These are phyloP conservation scores for Tilletia walkeri DNA, from an alignment of 1,284 basidiomycete species.

Conservation along the genomic window DNA sequence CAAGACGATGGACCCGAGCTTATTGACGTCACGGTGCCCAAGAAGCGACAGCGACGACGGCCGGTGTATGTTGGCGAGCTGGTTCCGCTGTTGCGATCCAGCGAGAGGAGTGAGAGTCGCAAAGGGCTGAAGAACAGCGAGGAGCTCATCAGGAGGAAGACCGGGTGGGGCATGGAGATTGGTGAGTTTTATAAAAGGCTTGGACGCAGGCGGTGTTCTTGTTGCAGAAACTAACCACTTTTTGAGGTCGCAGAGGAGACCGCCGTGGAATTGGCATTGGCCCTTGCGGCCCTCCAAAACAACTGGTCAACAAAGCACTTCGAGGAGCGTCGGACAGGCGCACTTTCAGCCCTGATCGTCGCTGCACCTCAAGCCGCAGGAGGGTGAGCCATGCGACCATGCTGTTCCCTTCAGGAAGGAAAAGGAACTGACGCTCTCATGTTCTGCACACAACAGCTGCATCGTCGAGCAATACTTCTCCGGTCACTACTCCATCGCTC, in stretches of 20 bases:
- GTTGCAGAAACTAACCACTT: neutral
- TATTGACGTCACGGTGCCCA: constrained; percentile 25
- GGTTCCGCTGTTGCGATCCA: constrained; percentile 46
- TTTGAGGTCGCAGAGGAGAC: constrained; percentile 70
- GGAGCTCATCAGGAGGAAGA: constrained; percentile 39
- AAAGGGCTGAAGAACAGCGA: constrained; percentile 34
- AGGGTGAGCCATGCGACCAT: constrained; percentile 54
- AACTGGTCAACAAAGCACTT: constrained; percentile 79
- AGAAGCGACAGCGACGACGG: constrained; percentile 32
- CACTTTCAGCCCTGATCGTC: constrained; percentile 74
- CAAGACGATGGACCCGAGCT: constrained; percentile 25
- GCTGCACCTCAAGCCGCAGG: constrained; percentile 74
- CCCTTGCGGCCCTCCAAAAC: constrained; percentile 73
- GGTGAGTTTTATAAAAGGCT: constrained; percentile 27
- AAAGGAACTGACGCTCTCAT: neutral
- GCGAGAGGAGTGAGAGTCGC: constrained; percentile 26
- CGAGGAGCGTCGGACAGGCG: constrained; percentile 71
- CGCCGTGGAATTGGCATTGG: constrained; percentile 74
- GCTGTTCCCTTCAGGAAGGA: neutral
- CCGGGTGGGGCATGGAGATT: constrained; percentile 33
- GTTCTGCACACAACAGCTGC: neutral
- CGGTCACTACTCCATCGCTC: constrained; percentile 80
- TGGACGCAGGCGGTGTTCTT: too few relatives aligned
- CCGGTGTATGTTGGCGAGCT: constrained; percentile 57
- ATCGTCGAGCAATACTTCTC: constrained; percentile 86